Percentiles rank a stretch among this genome's conserved stretches.
Conservation (phyloP, 208 protist species). For the Leishmania turanica region DNA sequence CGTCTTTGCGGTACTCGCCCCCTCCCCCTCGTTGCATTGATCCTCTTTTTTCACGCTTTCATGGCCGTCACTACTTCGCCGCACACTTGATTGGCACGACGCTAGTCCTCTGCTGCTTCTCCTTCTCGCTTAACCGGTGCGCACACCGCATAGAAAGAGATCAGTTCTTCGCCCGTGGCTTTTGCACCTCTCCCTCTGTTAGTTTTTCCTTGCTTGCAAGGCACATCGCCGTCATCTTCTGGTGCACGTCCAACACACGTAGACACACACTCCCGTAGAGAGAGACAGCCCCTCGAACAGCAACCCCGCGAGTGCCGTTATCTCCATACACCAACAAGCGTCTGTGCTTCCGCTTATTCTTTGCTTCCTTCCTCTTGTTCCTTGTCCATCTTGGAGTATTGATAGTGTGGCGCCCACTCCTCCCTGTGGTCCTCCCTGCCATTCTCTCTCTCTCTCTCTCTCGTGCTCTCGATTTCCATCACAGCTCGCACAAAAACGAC, state of each 20-base stretch:
- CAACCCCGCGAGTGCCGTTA: neutral
- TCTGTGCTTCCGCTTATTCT: neutral
- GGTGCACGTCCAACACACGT: neutral
- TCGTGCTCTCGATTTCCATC: neutral
- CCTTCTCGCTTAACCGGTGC: neutral
- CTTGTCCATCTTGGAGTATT: neutral
- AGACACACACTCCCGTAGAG: neutral
- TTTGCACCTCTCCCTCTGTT: neutral
- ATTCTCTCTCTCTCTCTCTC: too few species aligned
- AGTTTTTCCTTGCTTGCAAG: neutral
- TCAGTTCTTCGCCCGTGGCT: neutral
- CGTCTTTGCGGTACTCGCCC: neutral
- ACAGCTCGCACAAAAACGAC: neutral
- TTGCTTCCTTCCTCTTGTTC: neutral
- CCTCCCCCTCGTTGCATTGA: neutral
- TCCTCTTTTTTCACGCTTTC: neutral
- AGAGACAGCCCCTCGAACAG: neutral
- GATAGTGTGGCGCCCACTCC: neutral
- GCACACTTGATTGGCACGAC: neutral
- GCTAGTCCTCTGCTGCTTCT: neutral
- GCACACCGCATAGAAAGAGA: neutral
- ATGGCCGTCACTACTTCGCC: neutral
- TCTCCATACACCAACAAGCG: neutral
- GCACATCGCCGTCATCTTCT: neutral
- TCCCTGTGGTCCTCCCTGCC: neutral